Conservation (phyloP, 2,329 filamentous ascomycete genomes). For the Arachnomyces sp. region DNA sequence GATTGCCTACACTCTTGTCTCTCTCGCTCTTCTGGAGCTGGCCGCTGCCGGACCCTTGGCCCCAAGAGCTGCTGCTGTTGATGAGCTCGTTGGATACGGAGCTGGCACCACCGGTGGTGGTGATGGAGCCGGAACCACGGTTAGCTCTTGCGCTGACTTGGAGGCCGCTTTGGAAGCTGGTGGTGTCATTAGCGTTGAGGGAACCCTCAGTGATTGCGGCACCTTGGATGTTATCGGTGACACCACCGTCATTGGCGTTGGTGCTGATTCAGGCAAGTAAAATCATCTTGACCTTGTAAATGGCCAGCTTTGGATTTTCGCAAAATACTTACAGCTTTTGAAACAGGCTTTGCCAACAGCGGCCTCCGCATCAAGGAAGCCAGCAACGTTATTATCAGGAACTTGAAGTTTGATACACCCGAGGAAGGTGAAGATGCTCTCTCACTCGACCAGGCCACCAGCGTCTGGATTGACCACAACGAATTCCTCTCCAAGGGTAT, state of each 20-base stretch:
- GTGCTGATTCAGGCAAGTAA: conserved; percentile 31
- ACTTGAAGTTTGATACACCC: conserved; percentile 46
- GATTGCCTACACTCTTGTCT: too few species aligned
- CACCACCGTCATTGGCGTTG: conserved; percentile 46
- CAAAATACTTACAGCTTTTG: conserved; percentile 25
- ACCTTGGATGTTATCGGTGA: conserved; percentile 41
- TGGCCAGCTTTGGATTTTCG: neutral
- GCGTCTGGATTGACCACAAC: conserved; percentile 43
- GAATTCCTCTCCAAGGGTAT: conserved; percentile 33
- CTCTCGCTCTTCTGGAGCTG: too few species aligned
- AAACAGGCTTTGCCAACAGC: conserved; percentile 21
- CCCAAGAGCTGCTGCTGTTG: neutral
- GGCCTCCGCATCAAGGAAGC: conserved; percentile 41
- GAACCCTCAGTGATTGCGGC: conserved; percentile 35
- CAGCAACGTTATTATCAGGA: conserved; percentile 29
- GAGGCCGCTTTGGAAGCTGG: conserved; percentile 23
- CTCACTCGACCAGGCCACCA: conserved; percentile 39
- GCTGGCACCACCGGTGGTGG: conserved; percentile 39
- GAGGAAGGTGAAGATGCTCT: conserved; percentile 44
- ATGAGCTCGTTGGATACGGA: conserved; percentile 12
- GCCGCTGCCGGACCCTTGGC: too few species aligned
- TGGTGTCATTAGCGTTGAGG: conserved; percentile 41
- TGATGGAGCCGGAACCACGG: conserved; percentile 38
- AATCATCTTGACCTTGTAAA: neutral
- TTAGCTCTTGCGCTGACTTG: conserved; percentile 32